These are phyloP conservation scores for Globisporangium iwayamae DNA, from an alignment of 352 stramenopile genomes.

Conservation along the genomic window DNA sequence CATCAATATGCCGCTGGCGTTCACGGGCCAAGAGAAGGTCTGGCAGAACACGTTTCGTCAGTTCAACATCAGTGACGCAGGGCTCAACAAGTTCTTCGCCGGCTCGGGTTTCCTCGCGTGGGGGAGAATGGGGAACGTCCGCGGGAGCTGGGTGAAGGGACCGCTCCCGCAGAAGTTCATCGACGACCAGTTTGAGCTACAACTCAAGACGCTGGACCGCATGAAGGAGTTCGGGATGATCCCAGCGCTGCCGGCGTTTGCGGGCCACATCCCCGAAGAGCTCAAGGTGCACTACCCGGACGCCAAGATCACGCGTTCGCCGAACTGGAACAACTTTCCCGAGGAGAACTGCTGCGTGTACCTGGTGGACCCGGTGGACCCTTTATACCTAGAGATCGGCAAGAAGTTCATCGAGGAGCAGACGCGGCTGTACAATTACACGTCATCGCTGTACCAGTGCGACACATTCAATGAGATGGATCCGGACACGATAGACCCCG, in stretches of 20 bases:
- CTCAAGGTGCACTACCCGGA: slow-evolving; percentile 65
- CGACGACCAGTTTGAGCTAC: slow-evolving; percentile 71
- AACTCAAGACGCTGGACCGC: slow-evolving; percentile 77
- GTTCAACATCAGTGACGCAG: slow-evolving; percentile 73
- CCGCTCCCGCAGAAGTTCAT: slow-evolving; percentile 84
- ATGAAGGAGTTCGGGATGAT: slow-evolving; percentile 89
- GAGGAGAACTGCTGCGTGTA: slow-evolving; percentile 84
- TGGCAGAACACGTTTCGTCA: slow-evolving; percentile 85
- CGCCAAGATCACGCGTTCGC: slow-evolving; percentile 76
- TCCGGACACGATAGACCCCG: slow-evolving; percentile 52
- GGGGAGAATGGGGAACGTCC: slow-evolving; percentile 88
- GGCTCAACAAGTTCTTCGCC: slow-evolving; percentile 87
- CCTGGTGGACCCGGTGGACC: slow-evolving; percentile 77
- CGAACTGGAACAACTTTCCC: slow-evolving; percentile 76
- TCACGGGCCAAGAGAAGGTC: slow-evolving; percentile 88
- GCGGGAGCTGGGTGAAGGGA: slow-evolving; percentile 80
- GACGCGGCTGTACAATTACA: slow-evolving; percentile 60
- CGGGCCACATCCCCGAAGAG: slow-evolving; percentile 84
- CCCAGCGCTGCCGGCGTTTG: slow-evolving; percentile 88
- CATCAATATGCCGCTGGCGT: slow-evolving; percentile 90
- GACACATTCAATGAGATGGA: slow-evolving; percentile 87
- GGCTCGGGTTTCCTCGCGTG: slow-evolving; percentile 86
- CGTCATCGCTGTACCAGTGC: slow-evolving; percentile 74
- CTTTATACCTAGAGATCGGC: slow-evolving; percentile 80
- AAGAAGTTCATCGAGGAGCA: slow-evolving; percentile 73